Evolutionary conservation across 768 basidiomycete species (phyloP), one percentile per base, ranked within the genome.

Genomic region (Tylopilus cervinicoccineus): DNA sequence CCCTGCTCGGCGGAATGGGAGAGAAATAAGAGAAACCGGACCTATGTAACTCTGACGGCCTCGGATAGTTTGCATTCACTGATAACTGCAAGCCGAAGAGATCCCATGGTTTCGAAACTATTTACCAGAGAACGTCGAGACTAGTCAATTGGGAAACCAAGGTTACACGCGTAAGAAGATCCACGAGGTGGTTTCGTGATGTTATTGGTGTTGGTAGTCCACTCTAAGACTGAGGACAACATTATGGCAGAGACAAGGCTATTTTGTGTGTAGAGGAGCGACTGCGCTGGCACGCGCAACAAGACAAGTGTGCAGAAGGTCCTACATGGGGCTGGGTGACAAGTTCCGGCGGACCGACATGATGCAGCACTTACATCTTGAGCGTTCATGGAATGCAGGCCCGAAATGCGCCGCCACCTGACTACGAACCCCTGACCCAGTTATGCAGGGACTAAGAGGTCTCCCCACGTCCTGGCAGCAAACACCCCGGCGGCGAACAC

Each of bases 381-480:
- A 47, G 19, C 23, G 26, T 41, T 22, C 5, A 16, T 37, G 27
- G 23, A 34, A 27, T 19, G 24, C 20, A 6, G 13, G 33, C 32
- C 34, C 14, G 4, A 34, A 38, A 13, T 6, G 33, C 20, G 33
- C 13, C 7, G 19, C 28, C 38, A 38, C 38, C 28, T 17, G 20
- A 50, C 47, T 28, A 20, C 48, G 34, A 31, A 11, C 22, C 10
- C 17, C 26, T 27, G 16, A 24, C 24, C 48, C 32, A 32, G 31
- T 41, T 45, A 86, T 23, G 78, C 80, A 37, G 86, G 86, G 7
- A 91, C 77, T 71, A 91, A 77, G 36, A 86, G 63, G 34, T 85
- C 86, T 11, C 90, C 90, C 78, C 86, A 95, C 34, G 79, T 79
- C 64, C 88, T 81, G 14, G 84, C 80, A 13, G 73, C 80, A 37